Percentiles rank a stretch among this genome's conserved stretches.
phyloP scores from a whole-genome alignment of 2,329 filamentous ascomycete species.

The Talaromyces sp. region DNA sequence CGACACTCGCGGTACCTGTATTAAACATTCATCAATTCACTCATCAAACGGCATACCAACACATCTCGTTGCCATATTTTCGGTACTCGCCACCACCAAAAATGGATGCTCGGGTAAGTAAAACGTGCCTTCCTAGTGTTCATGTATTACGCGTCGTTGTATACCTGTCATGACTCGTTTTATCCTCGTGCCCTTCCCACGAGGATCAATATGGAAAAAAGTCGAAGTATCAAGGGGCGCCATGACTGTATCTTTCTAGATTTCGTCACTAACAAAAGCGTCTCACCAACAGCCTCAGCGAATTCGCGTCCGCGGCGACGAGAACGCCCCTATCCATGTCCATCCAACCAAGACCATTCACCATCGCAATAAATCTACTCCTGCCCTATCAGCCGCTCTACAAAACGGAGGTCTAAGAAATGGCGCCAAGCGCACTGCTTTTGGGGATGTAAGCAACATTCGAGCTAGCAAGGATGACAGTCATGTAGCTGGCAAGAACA shows the following conservation, averaged over 20 bases:
- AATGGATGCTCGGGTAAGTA: constrained; percentile 51
- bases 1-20: background rate
- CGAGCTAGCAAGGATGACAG: constrained; percentile 56
- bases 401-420: constrained; percentile 59
- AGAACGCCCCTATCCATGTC: constrained; percentile 60
- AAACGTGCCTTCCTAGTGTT: constrained; percentile 17
- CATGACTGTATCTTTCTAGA: constrained; percentile 13
- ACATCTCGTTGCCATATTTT: background rate
- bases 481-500: constrained; percentile 48
- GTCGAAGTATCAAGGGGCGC: constrained; percentile 16
- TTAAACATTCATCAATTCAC: constrained; percentile 13
- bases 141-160: constrained; percentile 16
- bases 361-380: constrained; percentile 77
- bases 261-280: constrained; percentile 14
- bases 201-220: background rate
- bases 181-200: background rate
- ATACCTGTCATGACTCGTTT: background rate
- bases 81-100: constrained; percentile 18
- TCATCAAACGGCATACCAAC: constrained; percentile 10
- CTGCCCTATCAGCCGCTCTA: constrained; percentile 55
- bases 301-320: constrained; percentile 63
- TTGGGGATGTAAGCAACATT: constrained; percentile 78
- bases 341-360: constrained; percentile 62
- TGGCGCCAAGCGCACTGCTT: constrained; percentile 70
- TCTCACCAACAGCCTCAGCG: constrained; percentile 62